These are phyloP conservation scores for Gnomoniopsis sp. DNA, from an alignment of 2,329 filamentous ascomycete genomes.

Conservation along the genomic window DNA sequence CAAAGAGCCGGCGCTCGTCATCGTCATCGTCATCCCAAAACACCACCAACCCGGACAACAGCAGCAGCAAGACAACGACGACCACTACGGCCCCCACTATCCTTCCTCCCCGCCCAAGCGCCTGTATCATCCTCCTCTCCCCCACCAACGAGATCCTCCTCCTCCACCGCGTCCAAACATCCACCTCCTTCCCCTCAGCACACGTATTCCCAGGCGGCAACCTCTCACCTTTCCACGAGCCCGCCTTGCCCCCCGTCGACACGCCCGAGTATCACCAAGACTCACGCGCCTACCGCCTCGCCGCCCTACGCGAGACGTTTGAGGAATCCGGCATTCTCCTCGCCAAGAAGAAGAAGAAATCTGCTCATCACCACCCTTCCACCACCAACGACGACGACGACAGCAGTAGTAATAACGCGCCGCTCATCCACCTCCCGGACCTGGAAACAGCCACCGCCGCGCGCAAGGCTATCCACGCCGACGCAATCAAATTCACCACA, in stretches of 20 bases:
- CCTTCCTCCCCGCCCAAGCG: constrained; percentile 10
- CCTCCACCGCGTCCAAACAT: constrained; percentile 79
- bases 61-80: no score
- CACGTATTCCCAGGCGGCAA: constrained; percentile 96
- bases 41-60: background rate
- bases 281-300: constrained; percentile 70
- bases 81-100: background rate
- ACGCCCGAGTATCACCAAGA: constrained; percentile 64
- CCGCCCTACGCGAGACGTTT: constrained; percentile 86
- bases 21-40: background rate
- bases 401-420: no score
- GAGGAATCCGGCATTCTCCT: constrained; percentile 91
- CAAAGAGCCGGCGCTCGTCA: background rate
- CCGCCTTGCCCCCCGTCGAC: constrained; percentile 42
- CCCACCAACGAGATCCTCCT: constrained; percentile 84
- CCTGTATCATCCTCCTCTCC: constrained; percentile 79
- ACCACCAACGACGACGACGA: no score
- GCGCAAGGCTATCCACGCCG: constrained; percentile 65
- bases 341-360: no score
- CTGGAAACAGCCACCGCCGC: constrained; percentile 59
- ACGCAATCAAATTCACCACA: constrained; percentile 61
- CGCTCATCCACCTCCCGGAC: constrained; percentile 61
- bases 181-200: constrained; percentile 80
- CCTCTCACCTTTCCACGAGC: constrained; percentile 74
- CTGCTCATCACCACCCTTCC: no score